Base-by-base conservation (phyloP, 2,329 filamentous ascomycete species). In the Uncinocarpus reesii region DNA sequence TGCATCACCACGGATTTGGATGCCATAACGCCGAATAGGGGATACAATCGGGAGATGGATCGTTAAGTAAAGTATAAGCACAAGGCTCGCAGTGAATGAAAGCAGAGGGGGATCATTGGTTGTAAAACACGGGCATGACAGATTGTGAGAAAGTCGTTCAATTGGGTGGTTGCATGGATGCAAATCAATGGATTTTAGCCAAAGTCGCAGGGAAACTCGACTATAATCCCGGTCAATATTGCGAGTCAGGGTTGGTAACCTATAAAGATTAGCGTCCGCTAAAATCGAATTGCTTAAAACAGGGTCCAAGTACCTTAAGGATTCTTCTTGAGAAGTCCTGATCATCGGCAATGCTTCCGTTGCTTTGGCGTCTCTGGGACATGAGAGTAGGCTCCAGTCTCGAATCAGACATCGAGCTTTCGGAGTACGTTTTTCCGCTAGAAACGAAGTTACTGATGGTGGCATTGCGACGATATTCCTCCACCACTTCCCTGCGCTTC, bases 291-390 rank as follows among this genome's bases (percentile, higher is more conserved):
- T 16, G 11, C n/a, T n/a, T n/a, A n/a, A n/a, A 44, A 1, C 24
- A 42, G n/a, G 35, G 15, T 35, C 7, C 11, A 20, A 32, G 32
- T 77, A 94, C 90, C 80, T 93, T 86, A 62, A 96, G 78, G 68
- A 96, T 95, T 70, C 86, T 84, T 70, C 90, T 81, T 54, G 90
- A 95, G 71, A 95, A 96, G 66, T 96, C 90, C 69, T 94, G 81
- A 69, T 95, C 93, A 66, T 96, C 90, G 45, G 89, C 90, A 66
- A 96, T 95, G 67, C 89, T 95, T 57, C 90, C 90, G 61, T 92
- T 86, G 69, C 90, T 95, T 71, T 90, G 78, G 67, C 89, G 80
- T 62, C 87, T 77, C 58, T 88, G 79, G 50, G 83, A 82, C 76
- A 93, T 82, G 55, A 88, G 78, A 49, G 75, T 81, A 6, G 88